Evolutionary conservation across 2,329 filamentous ascomycete genomes (phyloP).

Genomic region (Colletotrichum sp.): DNA sequence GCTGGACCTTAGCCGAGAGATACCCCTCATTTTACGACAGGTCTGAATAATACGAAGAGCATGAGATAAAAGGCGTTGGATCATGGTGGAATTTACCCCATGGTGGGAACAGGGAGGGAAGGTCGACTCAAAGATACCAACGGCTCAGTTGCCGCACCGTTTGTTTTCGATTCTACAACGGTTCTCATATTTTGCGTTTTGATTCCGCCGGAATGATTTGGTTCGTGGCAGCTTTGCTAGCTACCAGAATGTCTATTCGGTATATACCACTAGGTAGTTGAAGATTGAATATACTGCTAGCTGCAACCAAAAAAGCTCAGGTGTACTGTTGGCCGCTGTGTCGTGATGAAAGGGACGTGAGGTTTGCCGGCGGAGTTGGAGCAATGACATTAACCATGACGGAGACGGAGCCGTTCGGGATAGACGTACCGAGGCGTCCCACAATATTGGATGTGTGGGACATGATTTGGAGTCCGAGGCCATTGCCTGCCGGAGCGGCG

Average conservation of each 20-base stretch:
- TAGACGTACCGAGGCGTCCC: neutral
- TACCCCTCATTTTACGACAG: slow-evolving; percentile 21
- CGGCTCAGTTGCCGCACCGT: slow-evolving; percentile 13
- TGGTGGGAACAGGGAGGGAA: neutral
- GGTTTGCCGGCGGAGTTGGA: neutral
- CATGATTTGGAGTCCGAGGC: neutral
- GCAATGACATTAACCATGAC: neutral
- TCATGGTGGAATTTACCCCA: neutral
- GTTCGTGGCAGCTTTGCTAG: neutral
- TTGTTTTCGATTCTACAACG: slow-evolving; percentile 18
- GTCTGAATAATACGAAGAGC: slow-evolving; percentile 9
- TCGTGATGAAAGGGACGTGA: neutral
- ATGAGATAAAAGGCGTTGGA: slow-evolving; percentile 7
- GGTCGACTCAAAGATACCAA: slow-evolving; percentile 18
- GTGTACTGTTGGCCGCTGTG: neutral
- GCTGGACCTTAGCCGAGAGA: slow-evolving; percentile 24
- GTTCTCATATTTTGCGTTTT: slow-evolving; percentile 7
- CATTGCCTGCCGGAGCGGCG: slow-evolving; percentile 4
- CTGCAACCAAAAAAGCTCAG: neutral
- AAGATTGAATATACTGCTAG: slow-evolving; percentile 12
- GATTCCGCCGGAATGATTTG: neutral
- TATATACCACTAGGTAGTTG: slow-evolving; percentile 2
- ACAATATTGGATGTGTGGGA: neutral
- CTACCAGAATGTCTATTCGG: slow-evolving; percentile 2
- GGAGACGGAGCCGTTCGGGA: neutral